These are phyloP conservation scores for Fusarium tuaranense DNA, from an alignment of 2,329 filamentous ascomycete species.

Conservation along the genomic window DNA sequence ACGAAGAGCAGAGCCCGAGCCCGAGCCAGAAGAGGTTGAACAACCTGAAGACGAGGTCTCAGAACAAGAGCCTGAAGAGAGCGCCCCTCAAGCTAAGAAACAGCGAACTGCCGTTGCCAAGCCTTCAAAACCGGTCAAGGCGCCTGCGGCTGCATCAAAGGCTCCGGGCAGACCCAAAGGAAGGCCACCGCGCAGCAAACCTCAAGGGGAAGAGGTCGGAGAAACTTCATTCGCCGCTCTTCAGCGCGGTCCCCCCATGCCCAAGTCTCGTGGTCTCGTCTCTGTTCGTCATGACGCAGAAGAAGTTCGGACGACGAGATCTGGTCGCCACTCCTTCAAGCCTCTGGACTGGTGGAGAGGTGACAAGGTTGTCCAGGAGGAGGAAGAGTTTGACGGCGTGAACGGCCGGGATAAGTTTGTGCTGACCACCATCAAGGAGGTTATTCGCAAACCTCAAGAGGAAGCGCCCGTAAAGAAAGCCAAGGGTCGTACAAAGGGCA, in stretches of 20 bases:
- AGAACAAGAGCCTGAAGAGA: slow-evolving; percentile 42
- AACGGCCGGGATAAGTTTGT: slow-evolving; percentile 62
- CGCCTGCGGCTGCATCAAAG: slow-evolving; percentile 12
- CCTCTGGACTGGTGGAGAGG: slow-evolving; percentile 90
- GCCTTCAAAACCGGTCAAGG: slow-evolving; percentile 39
- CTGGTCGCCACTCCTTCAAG: slow-evolving; percentile 80
- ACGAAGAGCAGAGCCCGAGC: slow-evolving; percentile 23
- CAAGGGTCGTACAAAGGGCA: slow-evolving; percentile 47
- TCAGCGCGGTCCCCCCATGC: slow-evolving; percentile 67
- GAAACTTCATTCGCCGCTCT: slow-evolving; percentile 62
- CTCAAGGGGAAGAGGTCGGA: slow-evolving; percentile 45
- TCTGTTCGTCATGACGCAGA: slow-evolving; percentile 63
- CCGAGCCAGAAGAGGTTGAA: slow-evolving; percentile 30
- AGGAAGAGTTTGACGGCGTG: slow-evolving; percentile 65
- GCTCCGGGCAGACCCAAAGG: slow-evolving; percentile 29
- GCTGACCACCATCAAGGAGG: slow-evolving; percentile 79
- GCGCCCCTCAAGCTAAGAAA: slow-evolving; percentile 41
- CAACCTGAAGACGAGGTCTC: slow-evolving; percentile 25
- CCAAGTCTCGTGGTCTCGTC: slow-evolving; percentile 66
- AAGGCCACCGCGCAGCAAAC: slow-evolving; percentile 42
- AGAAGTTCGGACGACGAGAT: slow-evolving; percentile 72
- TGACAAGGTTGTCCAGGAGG: slow-evolving; percentile 79
- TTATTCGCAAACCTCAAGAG: slow-evolving; percentile 77
- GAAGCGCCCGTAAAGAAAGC: slow-evolving; percentile 49
- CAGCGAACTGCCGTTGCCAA: slow-evolving; percentile 41